These are phyloP conservation scores for Raphanus hybrid DNA, from an alignment of 441 rosid genomes.

Conservation along the genomic window DNA sequence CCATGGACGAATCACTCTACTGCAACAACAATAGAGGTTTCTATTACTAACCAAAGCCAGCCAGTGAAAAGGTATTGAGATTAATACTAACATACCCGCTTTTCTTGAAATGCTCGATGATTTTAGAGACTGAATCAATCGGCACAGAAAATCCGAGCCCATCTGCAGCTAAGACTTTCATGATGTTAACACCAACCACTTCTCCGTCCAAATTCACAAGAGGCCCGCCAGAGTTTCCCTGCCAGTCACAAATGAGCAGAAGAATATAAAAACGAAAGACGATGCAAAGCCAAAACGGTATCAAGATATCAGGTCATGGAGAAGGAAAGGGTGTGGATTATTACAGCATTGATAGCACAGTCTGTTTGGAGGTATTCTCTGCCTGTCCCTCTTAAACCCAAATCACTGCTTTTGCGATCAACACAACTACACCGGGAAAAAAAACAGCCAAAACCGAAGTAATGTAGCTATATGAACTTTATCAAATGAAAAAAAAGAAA, in stretches of 20 bases:
- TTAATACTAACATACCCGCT: constrained; percentile 59
- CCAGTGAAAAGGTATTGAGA: constrained; percentile 1
- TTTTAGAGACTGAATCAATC: constrained; percentile 73
- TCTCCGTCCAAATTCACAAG: constrained; percentile 90
- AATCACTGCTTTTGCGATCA: constrained; percentile 94
- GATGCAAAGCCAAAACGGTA: neutral
- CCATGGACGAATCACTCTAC: constrained; percentile 95
- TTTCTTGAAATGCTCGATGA: constrained; percentile 79
- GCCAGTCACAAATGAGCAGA: constrained; percentile 13
- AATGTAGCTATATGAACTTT: neutral
- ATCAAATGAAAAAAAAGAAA: neutral
- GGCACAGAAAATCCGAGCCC: constrained; percentile 86
- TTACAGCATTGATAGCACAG: constrained; percentile 83
- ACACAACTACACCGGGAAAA: constrained; percentile 58
- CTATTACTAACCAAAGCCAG: neutral
- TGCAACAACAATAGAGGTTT: constrained; percentile 35
- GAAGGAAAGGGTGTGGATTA: constrained; percentile 36
- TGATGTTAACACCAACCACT: constrained; percentile 81
- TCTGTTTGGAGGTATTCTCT: constrained; percentile 90
- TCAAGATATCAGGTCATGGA: neutral
- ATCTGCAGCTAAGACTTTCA: constrained; percentile 84
- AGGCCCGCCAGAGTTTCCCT: constrained; percentile 98
- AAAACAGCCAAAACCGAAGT: neutral
- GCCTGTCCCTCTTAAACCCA: constrained; percentile 86
- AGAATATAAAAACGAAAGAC: constrained; percentile 8